Base-by-base conservation (phyloP, 1,284 basidiomycete species). In the Porodaedalea pini region DNA sequence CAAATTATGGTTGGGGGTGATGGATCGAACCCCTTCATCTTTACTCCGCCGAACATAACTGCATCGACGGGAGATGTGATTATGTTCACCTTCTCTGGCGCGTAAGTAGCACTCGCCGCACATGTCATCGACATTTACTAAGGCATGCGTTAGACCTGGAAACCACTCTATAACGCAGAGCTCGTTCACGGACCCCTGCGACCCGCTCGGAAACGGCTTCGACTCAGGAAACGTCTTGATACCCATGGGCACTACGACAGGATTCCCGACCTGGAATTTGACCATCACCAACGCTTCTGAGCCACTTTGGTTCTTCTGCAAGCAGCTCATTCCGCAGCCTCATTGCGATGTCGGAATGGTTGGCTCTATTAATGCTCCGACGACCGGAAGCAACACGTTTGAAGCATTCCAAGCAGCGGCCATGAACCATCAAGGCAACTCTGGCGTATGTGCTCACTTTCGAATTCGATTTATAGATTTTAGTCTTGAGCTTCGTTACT, bases 221-320 rank as follows among this genome's bases (percentile, higher is more conserved):
- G 74, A 78, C 67, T 81, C 80, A 17, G 80, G 79, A 44, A 78
- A 62, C 64, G 60, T 72, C 50, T 63, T 63, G 59, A 62, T 71
- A 27, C 66, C 60, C n/a, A 32, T 37, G 31, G 63, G 60, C 58
- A 63, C 47, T 56, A 67, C 61, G 15, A 61, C 29, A 15, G 61
- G 4, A 25, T 67, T 61, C 70, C 76, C 52, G 44, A 66, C 70
- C 29, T 81, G 71, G 70, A 79, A 79, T 61, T 59, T 80, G 53
- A 79, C 78, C 7, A 72, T 81, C 57, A 75, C 74, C 2, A 65
- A 80, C 61, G 71, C 69, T 54, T 57, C 68, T 6, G 67, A 66
- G 58, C 78, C 82, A 7, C 75, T 84, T 57, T 85, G 82, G 82
- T 82, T 81, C 70, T 84, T 72, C 76, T 85, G 83, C 72, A 78